A percentile compares a stretch with the other conserved stretches of the same genome.
These are phyloP conservation scores for Bauhinia variegata DNA, from an alignment of 306 rosid genomes.

Conservation along the genomic window DNA sequence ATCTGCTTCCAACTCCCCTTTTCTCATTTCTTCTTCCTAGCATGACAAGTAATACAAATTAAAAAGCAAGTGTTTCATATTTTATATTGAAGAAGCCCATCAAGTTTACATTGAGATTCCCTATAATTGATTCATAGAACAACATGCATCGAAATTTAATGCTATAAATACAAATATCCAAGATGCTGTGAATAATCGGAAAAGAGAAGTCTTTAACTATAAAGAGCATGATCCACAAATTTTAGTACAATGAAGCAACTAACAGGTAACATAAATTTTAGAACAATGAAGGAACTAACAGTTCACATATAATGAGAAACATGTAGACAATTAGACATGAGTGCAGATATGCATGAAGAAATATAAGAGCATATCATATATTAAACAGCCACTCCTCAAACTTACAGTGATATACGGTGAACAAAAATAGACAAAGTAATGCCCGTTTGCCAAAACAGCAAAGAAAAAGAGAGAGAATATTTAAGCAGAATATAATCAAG, in stretches of 20 bases:
- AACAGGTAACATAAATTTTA: background rate
- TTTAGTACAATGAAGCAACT: background rate
- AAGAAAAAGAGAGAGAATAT: background rate
- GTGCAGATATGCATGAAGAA: background rate
- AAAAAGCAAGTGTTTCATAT: background rate
- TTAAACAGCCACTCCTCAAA: background rate
- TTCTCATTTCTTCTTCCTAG: slow-evolving; percentile 90
- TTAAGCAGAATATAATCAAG: slow-evolving; percentile 1
- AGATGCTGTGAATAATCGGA: slow-evolving; percentile 16
- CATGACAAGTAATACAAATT: slow-evolving; percentile 26
- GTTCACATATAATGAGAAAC: background rate
- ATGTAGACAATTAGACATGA: background rate
- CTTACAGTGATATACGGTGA: slow-evolving; percentile 19
- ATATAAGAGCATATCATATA: background rate
- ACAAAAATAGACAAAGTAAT: slow-evolving; percentile 7
- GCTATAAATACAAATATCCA: slow-evolving; percentile 24
- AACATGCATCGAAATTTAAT: background rate
- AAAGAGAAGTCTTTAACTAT: background rate
- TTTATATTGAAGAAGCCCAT: slow-evolving; percentile 18
- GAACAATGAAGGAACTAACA: background rate
- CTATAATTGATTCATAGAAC: slow-evolving; percentile 16
- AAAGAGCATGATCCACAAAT: background rate
- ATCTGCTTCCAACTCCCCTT: slow-evolving; percentile 95
- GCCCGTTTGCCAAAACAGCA: background rate
- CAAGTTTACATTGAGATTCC: slow-evolving; percentile 8